Evolutionary conservation across 306 rosid genomes (phyloP), one percentile per base, ranked within the genome.

Genomic region (Lathyrus tuberosus): DNA sequence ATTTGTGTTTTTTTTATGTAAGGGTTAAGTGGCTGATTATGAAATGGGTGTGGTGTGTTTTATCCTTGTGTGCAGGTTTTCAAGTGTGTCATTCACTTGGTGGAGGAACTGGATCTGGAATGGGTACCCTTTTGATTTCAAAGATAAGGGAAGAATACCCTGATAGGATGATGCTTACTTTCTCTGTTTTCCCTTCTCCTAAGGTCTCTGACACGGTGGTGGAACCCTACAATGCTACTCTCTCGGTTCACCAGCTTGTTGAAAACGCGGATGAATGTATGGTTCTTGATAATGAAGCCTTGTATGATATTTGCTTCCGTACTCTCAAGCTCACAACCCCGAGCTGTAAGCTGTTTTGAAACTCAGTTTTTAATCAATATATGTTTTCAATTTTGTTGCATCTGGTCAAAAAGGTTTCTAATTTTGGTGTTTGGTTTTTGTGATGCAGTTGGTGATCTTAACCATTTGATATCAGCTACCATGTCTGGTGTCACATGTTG

Each of bases 81-180:
- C 67, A 62, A 24, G 49, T 62, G 13, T 62, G 67, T n/a, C 67
- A 62, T 35, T 62, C 67, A 18, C n/a, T 62, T 1, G 67, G 67
- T 16, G 67, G 67, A 62, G 67, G 67, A 38, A 62, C 67, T 62
- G 67, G 67, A 11, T 62, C 67, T 62, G 67, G 67, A 18, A 62
- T 62, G 67, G 67, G 67, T 17, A 62, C 67, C 17, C 67, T 62
- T 10, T 12, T 62, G 17, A 62, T 62, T 62, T 62, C 67, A 16
- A 62, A 62, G 67, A 62, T 62, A 4, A 62, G 67, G 67, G 67
- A 62, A 38, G 67, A 62, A 3, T 62, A 62, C 33, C 67, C 67
- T 1, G 67, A 62, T 10, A 62, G 67, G 49, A 62, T 62, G 67
- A 62, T 62, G 67, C 48, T 62, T 17, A 62, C 67, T 62, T 62